These are phyloP conservation scores for Drosera capensis DNA, from an alignment of 148 eudicot species.

Conservation along the genomic window DNA sequence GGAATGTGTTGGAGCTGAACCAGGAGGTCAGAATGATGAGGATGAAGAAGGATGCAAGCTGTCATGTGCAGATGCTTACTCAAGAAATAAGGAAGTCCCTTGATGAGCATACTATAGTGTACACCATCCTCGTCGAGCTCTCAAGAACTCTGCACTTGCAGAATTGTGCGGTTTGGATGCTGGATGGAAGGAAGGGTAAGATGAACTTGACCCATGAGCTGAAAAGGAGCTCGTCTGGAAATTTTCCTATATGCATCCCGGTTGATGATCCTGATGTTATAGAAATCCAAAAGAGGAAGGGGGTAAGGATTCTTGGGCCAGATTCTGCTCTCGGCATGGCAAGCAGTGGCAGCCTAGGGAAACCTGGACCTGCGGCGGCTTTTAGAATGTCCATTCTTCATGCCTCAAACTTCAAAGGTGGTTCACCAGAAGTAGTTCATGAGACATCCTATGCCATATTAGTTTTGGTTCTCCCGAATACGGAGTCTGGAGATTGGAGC, in stretches of 20 bases:
- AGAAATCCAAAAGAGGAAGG: conserved; percentile 34
- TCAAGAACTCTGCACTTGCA: conserved; percentile 61
- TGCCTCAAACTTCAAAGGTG: conserved; percentile 70
- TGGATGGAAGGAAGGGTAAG: conserved; percentile 40
- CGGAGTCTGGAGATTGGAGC: conserved; percentile 35
- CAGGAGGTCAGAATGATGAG: conserved; percentile 72
- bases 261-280: conserved; percentile 46
- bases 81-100: conserved; percentile 79
- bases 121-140: conserved; percentile 77
- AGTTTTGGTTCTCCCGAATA: conserved; percentile 58
- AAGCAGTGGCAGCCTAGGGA: conserved; percentile 37
- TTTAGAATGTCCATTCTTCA: conserved; percentile 70
- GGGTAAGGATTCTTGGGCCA: conserved; percentile 40
- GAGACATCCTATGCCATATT: conserved; percentile 61
- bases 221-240: conserved; percentile 16
- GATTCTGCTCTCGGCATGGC: conserved; percentile 43
- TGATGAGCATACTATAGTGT: conserved; percentile 62
- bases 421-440: conserved; percentile 65
- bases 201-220: conserved; percentile 58
- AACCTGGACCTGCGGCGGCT: conserved; percentile 61
- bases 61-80: conserved; percentile 91
- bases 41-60: conserved; percentile 64
- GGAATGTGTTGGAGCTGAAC: conserved; percentile 68
- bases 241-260: conserved; percentile 20
- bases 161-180: conserved; percentile 97